Percentiles rank a stretch among this genome's conserved stretches.
Conservation (phyloP, 2,329 filamentous ascomycete genomes). For the Gaeumannomyces sp. region DNA sequence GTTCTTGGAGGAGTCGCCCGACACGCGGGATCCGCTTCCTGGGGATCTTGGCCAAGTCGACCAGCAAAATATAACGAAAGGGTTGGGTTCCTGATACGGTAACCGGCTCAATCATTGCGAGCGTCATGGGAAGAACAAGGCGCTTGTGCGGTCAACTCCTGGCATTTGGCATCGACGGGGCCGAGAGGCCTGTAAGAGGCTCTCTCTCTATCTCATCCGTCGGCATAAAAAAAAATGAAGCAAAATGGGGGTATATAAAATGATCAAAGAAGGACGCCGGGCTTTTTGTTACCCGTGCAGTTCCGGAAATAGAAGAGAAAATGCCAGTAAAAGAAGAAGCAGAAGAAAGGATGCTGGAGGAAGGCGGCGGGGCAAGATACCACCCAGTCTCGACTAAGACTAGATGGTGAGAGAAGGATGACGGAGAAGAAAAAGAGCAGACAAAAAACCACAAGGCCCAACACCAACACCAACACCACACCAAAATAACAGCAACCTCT, state of each 20-base stretch:
- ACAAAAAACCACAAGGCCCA: neutral
- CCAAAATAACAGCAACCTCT: no score
- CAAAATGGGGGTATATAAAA: neutral
- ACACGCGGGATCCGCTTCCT: conserved; percentile 13
- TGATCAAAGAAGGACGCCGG: neutral
- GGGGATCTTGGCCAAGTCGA: neutral
- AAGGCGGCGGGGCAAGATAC: no score
- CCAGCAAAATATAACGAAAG: no score
- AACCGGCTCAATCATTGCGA: no score
- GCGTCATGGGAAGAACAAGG: no score
- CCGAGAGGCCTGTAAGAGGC: neutral
- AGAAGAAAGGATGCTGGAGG: no score
- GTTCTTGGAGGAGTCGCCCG: conserved; percentile 21
- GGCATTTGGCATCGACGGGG: neutral
- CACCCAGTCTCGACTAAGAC: no score
- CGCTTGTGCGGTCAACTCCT: neutral
- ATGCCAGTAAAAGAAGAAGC: no score
- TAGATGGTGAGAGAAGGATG: neutral
- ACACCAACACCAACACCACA: neutral
- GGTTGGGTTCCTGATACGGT: no score
- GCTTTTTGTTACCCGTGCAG: neutral
- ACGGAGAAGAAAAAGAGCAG: neutral
- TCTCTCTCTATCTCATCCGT: neutral
- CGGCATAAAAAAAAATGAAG: neutral
- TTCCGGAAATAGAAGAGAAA: neutral